phyloP scores from a whole-genome alignment of 1,284 basidiomycete genomes.

The Ceratobasidium sp. region DNA sequence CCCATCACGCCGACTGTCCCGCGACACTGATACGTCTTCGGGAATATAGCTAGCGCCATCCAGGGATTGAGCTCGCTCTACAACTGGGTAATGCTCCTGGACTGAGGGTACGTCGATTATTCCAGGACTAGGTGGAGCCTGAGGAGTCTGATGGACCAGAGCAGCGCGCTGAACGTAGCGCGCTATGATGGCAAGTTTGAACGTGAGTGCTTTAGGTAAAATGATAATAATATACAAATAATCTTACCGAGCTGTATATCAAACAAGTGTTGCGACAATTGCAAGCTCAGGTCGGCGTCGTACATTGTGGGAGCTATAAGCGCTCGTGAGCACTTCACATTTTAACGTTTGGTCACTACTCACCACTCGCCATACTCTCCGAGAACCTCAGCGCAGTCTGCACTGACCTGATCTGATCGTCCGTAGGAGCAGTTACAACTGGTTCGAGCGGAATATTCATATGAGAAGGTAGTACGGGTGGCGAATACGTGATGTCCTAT shows the following conservation, averaged over 20 bases:
- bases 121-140: too few species aligned
- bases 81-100: too few species aligned
- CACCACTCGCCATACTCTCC: constrained; percentile 3
- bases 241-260: constrained; percentile 30
- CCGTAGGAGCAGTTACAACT: background rate
- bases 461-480: constrained; percentile 14
- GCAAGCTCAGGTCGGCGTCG: constrained; percentile 8
- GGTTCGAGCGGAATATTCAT: background rate
- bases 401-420: constrained; percentile 11
- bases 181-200: too few species aligned
- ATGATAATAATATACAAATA: background rate
- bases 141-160: too few species aligned
- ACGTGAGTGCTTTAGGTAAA: too few species aligned
- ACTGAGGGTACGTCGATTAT: too few species aligned
- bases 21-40: too few species aligned
- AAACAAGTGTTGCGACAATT: constrained; percentile 35
- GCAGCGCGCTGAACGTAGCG: too few species aligned
- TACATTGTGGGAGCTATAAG: constrained; percentile 20
- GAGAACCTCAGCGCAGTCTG: constrained; percentile 6
- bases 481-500: constrained; percentile 15
- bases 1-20: too few species aligned
- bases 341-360: background rate
- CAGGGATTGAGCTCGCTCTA: too few species aligned
- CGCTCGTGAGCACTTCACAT: background rate
- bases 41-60: too few species aligned